Evolutionary conservation across 2,329 filamentous ascomycete species (phyloP).

Genomic region (Stemphylium lycopersici): DNA sequence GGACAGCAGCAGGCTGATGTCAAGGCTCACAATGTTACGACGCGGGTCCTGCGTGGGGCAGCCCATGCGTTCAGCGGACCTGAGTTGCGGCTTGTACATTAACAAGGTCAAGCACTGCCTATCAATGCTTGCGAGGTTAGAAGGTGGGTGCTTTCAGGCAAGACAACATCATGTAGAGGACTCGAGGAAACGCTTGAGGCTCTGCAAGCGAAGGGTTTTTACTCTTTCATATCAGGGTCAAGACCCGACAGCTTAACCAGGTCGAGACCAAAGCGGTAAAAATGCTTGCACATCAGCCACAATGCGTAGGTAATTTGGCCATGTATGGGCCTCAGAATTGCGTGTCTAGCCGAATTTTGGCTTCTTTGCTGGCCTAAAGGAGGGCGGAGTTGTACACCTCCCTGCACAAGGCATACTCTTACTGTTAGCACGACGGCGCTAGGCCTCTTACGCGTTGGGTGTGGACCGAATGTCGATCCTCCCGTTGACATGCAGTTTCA

Average conservation of each 20-base stretch:
- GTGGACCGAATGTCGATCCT: conserved; percentile 1
- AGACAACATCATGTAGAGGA: neutral
- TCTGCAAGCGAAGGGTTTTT: neutral
- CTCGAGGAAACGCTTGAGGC: neutral
- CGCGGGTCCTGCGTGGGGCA: neutral
- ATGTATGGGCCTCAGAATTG: neutral
- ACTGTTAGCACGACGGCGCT: neutral
- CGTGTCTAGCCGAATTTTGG: neutral
- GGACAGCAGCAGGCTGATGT: neutral
- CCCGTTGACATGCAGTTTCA: neutral
- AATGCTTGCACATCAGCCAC: neutral
- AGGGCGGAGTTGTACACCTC: conserved; percentile 2
- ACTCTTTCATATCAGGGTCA: neutral
- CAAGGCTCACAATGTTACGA: conserved; percentile 6
- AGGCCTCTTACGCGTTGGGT: neutral
- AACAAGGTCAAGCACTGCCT: neutral
- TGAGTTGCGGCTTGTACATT: neutral
- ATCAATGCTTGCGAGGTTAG: neutral
- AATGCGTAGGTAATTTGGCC: neutral
- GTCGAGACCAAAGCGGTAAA: neutral
- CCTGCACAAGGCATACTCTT: neutral
- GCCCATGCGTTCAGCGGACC: conserved; percentile 2
- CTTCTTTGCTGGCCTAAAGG: neutral
- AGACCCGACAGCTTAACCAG: neutral
- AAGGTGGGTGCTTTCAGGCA: neutral